Conservation (phyloP, 352 stramenopile genomes). For the Peronosclerospora sorghi region DNA sequence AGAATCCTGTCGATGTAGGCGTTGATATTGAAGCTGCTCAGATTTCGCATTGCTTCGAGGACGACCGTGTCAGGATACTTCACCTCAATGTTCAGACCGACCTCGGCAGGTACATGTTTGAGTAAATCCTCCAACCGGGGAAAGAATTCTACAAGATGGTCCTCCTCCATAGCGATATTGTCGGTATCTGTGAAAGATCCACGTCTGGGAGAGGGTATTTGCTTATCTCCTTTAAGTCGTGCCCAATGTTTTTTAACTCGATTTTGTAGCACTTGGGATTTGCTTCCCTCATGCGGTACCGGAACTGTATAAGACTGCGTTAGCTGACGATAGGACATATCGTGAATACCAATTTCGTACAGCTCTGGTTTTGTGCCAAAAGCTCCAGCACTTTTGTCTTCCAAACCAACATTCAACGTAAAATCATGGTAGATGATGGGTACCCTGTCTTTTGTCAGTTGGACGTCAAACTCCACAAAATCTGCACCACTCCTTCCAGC, state of each 20-base stretch:
- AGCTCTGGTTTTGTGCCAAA: conserved; percentile 39
- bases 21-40: conserved; percentile 57
- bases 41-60: conserved; percentile 27
- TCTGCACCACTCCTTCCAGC: conserved; percentile 54
- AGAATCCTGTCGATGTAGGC: conserved; percentile 65
- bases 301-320: conserved; percentile 32
- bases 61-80: conserved; percentile 65
- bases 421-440: conserved; percentile 79
- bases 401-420: conserved; percentile 45
- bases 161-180: conserved; percentile 14
- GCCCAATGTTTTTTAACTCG: conserved; percentile 62
- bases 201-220: conserved; percentile 4
- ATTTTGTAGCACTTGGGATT: conserved; percentile 27
- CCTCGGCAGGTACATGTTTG: conserved; percentile 56
- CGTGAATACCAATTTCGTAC: conserved; percentile 59
- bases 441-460: conserved; percentile 66
- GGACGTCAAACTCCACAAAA: conserved; percentile 79
- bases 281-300: conserved; percentile 24
- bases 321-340: conserved; percentile 54
- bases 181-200: conserved; percentile 3
- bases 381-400: conserved; percentile 36
- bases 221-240: conserved; percentile 26
- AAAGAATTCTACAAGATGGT: conserved; percentile 62
- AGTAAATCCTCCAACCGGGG: conserved; percentile 55
- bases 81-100: conserved; percentile 74